Evolutionary conservation across 768 basidiomycete species (phyloP).

Genomic region (Lyophyllum decastes): DNA sequence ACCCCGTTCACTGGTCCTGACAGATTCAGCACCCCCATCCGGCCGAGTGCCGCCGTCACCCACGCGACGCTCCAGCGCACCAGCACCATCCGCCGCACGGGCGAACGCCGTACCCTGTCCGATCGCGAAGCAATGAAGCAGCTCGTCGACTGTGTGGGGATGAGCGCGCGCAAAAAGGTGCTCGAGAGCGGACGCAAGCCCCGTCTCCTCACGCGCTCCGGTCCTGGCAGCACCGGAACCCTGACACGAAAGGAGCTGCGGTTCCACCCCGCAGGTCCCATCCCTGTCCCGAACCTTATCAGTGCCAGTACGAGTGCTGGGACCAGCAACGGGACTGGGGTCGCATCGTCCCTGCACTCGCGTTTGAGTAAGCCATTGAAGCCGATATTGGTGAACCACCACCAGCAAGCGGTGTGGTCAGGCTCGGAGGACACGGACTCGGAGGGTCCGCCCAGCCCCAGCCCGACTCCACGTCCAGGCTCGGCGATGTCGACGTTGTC

Average conservation of each 20-base stretch:
- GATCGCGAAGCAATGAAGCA: conserved; percentile 89
- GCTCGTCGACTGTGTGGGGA: conserved; percentile 81
- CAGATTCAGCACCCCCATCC: conserved; percentile 64
- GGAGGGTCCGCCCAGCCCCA: conserved; percentile 75
- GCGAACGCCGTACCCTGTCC: conserved; percentile 59
- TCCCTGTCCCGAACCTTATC: conserved; percentile 33
- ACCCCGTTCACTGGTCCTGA: conserved; percentile 31
- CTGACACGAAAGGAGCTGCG: conserved; percentile 51
- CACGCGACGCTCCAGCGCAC: conserved; percentile 57
- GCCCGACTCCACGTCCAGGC: conserved; percentile 78
- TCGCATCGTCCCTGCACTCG: not conserved
- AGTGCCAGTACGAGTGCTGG: not conserved
- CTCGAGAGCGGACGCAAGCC: conserved; percentile 84
- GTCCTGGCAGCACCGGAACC: conserved; percentile 24
- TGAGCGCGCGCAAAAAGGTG: conserved; percentile 86
- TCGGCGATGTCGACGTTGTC: conserved; percentile 75
- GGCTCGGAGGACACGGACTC: conserved; percentile 48
- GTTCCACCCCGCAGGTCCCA: conserved; percentile 35
- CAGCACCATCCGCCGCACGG: conserved; percentile 52
- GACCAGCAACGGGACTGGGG: not conserved
- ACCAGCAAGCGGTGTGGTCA: conserved; percentile 20
- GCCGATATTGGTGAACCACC: conserved; percentile 19
- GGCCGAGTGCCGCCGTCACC: conserved; percentile 38
- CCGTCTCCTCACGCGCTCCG: conserved; percentile 42
- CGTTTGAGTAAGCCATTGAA: conserved; percentile 1